Percentiles rank a stretch among this genome's conserved stretches.
Conservation (phyloP, 2,329 filamentous ascomycete species). For the Fusarium clavum region DNA sequence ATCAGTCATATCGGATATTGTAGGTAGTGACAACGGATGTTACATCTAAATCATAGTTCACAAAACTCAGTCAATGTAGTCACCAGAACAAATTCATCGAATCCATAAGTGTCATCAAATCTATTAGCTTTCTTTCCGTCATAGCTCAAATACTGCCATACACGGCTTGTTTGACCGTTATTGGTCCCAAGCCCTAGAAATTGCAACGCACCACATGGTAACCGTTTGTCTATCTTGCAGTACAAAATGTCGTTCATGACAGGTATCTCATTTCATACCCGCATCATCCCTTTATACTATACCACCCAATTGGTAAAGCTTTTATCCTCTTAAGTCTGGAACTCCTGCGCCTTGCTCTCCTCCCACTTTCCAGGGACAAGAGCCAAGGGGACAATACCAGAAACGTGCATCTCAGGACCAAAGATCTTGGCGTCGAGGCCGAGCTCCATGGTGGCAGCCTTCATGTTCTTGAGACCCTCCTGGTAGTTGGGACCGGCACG, state of each 20-base stretch:
- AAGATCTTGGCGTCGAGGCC: constrained; percentile 77
- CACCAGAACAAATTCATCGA: constrained; percentile 6
- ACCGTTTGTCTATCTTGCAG: constrained; percentile 51
- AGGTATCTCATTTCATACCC: constrained; percentile 41
- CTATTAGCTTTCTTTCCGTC: constrained; percentile 49
- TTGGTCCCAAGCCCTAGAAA: constrained; percentile 41
- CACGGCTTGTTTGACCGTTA: constrained; percentile 42
- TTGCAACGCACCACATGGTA: constrained; percentile 45
- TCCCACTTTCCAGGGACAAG: constrained; percentile 75
- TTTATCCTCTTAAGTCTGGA: constrained; percentile 60
- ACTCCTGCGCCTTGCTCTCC: constrained; percentile 70
- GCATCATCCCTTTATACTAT: constrained; percentile 39
- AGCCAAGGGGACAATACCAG: constrained; percentile 93
- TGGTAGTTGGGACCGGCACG: constrained; percentile 96
- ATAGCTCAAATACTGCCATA: constrained; percentile 48
- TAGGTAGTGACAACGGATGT: not conserved
- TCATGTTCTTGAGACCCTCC: constrained; percentile 99
- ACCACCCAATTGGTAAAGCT: constrained; percentile 16
- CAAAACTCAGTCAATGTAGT: not conserved
- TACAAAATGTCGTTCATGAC: constrained; percentile 48
- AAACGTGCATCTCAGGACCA: constrained; percentile 91
- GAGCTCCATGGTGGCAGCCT: constrained; percentile 92
- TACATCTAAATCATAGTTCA: not conserved
- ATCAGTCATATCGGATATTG: not conserved
- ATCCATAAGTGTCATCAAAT: constrained; percentile 44